Conservation (phyloP, 148 eudicot genomes). For the Cornus florida region DNA sequence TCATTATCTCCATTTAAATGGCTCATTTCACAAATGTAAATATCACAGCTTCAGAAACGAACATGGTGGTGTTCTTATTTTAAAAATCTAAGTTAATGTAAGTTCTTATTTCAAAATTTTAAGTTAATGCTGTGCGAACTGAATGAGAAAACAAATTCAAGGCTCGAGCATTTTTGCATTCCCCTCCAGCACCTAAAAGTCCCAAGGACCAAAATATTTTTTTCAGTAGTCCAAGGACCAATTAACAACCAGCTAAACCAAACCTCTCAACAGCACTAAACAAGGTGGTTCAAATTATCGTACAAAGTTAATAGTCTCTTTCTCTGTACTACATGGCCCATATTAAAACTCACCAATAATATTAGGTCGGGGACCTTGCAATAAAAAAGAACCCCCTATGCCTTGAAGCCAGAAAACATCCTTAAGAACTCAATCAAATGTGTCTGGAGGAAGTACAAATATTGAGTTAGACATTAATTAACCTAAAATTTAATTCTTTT, state of each 20-base stretch:
- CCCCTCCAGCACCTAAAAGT: background rate
- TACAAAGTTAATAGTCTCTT: background rate
- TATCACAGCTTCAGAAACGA: background rate
- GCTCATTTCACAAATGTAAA: background rate
- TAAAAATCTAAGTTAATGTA: background rate
- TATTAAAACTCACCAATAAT: background rate
- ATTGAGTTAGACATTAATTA: background rate
- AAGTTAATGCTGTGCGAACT: background rate
- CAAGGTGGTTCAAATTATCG: background rate
- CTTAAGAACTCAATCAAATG: background rate
- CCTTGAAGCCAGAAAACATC: background rate
- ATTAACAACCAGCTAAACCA: background rate
- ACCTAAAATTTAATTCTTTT: background rate
- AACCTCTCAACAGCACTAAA: background rate
- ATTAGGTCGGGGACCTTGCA: background rate
- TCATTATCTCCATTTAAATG: background rate
- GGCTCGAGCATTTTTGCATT: background rate
- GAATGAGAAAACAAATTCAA: background rate
- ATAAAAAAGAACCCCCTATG: background rate
- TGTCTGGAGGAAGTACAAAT: background rate
- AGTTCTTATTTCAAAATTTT: background rate
- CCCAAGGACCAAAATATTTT: background rate
- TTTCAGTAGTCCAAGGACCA: background rate
- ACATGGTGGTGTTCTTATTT: background rate
- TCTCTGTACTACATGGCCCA: background rate